Percentiles rank a stretch among this genome's conserved stretches.
phyloP scores from a whole-genome alignment of 441 rosid species.

The Rhodomyrtus psidioides region DNA sequence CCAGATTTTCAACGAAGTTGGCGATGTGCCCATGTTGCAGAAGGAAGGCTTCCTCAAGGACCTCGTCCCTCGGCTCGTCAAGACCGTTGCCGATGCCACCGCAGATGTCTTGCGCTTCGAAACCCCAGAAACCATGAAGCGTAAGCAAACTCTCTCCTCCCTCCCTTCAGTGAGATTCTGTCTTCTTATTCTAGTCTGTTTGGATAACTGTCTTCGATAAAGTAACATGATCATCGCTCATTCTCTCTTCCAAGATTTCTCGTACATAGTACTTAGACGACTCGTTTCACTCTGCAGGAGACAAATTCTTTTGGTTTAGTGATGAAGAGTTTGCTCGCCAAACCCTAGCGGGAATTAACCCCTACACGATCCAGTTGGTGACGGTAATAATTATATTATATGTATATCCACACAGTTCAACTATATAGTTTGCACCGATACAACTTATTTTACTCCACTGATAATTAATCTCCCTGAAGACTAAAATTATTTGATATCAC shows the following conservation, averaged over 20 bases:
- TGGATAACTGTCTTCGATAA: neutral
- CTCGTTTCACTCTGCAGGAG: too few species aligned
- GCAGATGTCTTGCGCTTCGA: conserved; percentile 43
- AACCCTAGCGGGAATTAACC: too few species aligned
- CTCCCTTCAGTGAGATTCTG: too few species aligned
- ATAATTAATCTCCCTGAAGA: neutral
- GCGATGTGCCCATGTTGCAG: conserved; percentile 28
- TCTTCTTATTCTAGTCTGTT: too few species aligned
- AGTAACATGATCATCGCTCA: neutral
- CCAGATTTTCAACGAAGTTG: conserved; percentile 42
- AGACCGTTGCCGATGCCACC: conserved; percentile 22
- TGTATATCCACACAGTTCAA: too few species aligned
- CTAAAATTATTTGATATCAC: too few species aligned
- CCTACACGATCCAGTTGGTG: too few species aligned
- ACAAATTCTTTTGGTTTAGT: too few species aligned
- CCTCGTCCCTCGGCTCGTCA: conserved; percentile 46
- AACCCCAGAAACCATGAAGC: conserved; percentile 34
- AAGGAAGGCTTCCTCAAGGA: conserved; percentile 23
- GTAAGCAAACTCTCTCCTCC: conserved; percentile 23
- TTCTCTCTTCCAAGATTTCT: neutral
- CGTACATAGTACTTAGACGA: neutral
- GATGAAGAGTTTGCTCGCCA: too few species aligned
- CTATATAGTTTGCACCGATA: neutral
- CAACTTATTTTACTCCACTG: neutral
- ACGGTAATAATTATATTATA: too few species aligned